Conservation (phyloP, 805 yeast species). For the Candida sakaeoensis region DNA sequence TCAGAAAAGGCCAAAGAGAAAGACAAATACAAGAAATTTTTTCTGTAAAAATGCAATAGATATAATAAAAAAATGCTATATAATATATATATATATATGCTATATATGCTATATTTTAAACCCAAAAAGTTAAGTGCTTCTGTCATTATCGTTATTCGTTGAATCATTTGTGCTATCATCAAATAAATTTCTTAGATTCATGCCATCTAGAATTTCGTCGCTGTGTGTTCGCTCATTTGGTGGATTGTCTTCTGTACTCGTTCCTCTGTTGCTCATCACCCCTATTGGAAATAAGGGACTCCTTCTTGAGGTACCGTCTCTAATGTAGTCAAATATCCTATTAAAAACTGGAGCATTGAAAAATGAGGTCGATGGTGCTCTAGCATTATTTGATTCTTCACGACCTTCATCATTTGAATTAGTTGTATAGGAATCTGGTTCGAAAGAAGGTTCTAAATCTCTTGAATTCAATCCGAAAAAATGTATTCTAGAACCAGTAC, state of each 20-base stretch:
- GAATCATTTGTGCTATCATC: slow-evolving; percentile 12
- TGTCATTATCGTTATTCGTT: slow-evolving; percentile 5
- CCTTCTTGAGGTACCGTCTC: slow-evolving; percentile 1
- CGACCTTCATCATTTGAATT: no score
- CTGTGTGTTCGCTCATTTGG: slow-evolving; percentile 8
- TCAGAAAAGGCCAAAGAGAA: slow-evolving; percentile 47
- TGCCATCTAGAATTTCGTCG: slow-evolving; percentile 21
- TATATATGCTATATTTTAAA: not conserved
- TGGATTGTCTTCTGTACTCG: slow-evolving; percentile 40
- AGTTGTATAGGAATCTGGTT: not conserved
- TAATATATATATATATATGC: not conserved
- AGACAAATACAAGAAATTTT: slow-evolving; percentile 61
- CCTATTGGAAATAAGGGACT: slow-evolving; percentile 41
- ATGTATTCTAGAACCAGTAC: slow-evolving; percentile 1
- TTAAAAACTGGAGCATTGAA: slow-evolving; percentile 1
- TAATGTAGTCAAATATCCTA: slow-evolving; percentile 6
- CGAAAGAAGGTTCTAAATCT: not conserved
- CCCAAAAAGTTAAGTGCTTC: not conserved
- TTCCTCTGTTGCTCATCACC: slow-evolving; percentile 42
- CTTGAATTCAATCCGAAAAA: slow-evolving; percentile 7
- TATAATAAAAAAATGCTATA: not conserved
- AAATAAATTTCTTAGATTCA: slow-evolving; percentile 25
- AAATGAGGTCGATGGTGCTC: not conserved
- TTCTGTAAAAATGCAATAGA: slow-evolving; percentile 23
- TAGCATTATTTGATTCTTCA: not conserved